Base-by-base conservation (phyloP, 768 basidiomycete species). In the Mycena albidolilacea region DNA sequence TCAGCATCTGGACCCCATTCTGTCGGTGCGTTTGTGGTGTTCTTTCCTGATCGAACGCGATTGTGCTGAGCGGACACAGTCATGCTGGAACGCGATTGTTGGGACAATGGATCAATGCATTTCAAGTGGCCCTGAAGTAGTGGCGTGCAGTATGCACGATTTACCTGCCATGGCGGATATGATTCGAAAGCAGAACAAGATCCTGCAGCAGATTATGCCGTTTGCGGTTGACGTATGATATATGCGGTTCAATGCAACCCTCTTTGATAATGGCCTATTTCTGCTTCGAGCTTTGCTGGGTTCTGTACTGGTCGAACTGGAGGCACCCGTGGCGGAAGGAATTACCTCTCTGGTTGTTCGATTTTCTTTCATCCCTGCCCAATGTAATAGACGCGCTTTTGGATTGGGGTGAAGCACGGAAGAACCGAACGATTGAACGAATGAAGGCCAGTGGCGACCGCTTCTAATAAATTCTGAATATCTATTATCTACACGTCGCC, bases 51-150 rank as follows among this genome's bases (percentile, higher is more conserved):
- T 50, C 19, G 19, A 50, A 50, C 7, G 5, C 19, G 44, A 50
- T 50, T 50, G n/a, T 14, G 15, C 48, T 50, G 7, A 50, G 19
- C 48, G 48, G 17, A n/a, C 48, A 50, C 48, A 70, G 69, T 44
- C 55, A 30, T 70, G 69, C 23, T 70, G 69, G 69, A 46, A 37
- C 14, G 30, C 44, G 41, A 50, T 64, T 19, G 35, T 70, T 35
- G 41, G 19, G n/a, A 39, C 63, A 52, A 15, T 70, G 19, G 63
- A 70, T n/a, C 30, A 15, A 0, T 54, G 44, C 17, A 48, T 50
- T 11, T 19, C 12, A 43, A 9, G 38, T 37, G 55, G 63, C 1
- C 43, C 52, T 35, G 35, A 12, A 5, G n/a, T 10, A 9, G 4
- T 23, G 5, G 21, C 39, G 43, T 0, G 39, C 10, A 39, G 35